These are phyloP conservation scores for Bauhinia variegata DNA, from an alignment of 306 rosid genomes.

Conservation along the genomic window DNA sequence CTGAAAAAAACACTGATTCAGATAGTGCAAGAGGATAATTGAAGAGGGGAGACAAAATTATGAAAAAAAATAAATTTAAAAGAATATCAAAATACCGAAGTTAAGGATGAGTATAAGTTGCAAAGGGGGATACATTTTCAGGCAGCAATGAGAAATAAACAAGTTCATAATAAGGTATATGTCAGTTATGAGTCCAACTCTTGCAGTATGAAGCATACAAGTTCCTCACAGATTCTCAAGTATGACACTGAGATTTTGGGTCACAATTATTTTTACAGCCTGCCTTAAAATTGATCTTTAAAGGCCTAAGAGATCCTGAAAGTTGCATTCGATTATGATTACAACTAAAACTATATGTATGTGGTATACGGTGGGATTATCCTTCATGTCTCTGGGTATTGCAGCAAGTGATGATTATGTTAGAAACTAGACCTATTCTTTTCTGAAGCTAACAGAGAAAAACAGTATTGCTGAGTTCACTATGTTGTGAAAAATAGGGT, in stretches of 20 bases:
- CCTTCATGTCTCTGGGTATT: conserved; percentile 6
- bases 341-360: conserved; percentile 10
- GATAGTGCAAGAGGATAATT: conserved; percentile 11
- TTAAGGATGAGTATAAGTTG: conserved; percentile 10
- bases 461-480: not conserved
- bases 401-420: not conserved
- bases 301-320: not conserved
- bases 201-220: not conserved
- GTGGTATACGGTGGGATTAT: not conserved
- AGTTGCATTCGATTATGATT: not conserved
- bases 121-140: conserved; percentile 6
- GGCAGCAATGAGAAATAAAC: conserved; percentile 29
- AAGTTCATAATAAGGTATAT: conserved; percentile 2
- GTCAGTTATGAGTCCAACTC: conserved; percentile 26
- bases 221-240: not conserved
- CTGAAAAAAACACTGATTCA: conserved; percentile 50
- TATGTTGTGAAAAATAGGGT: not conserved
- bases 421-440: not conserved
- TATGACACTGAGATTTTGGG: not conserved
- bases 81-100: conserved; percentile 16
- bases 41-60: not conserved
- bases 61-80: conserved; percentile 17
- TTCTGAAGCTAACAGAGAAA: not conserved
- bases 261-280: conserved; percentile 15
- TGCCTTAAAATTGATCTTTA: conserved; percentile 22